phyloP scores from a whole-genome alignment of 139 green algal species.

The Tetraselmis chui region DNA sequence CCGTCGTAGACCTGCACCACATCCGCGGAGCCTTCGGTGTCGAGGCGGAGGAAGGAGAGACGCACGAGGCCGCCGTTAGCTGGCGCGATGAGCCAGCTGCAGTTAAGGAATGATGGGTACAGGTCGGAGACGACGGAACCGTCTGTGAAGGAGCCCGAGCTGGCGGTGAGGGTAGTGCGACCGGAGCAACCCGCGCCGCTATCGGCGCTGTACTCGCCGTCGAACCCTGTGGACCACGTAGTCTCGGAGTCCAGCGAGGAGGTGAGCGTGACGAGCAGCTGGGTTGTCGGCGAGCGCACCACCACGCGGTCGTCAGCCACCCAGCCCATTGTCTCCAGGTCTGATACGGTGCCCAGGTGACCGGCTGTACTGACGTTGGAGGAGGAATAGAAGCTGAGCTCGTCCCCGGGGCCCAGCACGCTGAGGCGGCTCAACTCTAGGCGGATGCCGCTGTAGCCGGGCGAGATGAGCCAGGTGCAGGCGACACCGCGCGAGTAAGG shows the following conservation, averaged over 20 bases:
- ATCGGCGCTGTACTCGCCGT: neutral
- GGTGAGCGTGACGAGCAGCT: neutral
- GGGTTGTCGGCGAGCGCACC: neutral
- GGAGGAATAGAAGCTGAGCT: neutral
- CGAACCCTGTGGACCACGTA: neutral
- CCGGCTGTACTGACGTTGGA: neutral
- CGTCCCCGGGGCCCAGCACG: neutral
- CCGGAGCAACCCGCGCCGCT: neutral
- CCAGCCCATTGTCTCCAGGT: neutral
- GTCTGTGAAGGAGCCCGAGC: neutral
- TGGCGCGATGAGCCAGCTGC: neutral
- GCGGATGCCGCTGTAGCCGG: neutral
- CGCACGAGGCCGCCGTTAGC: neutral
- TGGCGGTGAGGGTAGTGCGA: neutral
- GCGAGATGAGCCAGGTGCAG: neutral
- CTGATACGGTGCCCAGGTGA: neutral
- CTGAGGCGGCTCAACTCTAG: neutral
- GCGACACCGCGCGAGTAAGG: neutral
- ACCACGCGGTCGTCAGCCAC: neutral
- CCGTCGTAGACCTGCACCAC: neutral
- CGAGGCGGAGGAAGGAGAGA: neutral
- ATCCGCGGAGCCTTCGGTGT: neutral
- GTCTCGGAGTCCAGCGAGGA: neutral
- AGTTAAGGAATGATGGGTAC: neutral
- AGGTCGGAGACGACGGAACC: neutral